Percentiles rank a stretch among this genome's conserved stretches.
phyloP scores from a whole-genome alignment of 352 stramenopile species.

The Phytophthora sojae region DNA sequence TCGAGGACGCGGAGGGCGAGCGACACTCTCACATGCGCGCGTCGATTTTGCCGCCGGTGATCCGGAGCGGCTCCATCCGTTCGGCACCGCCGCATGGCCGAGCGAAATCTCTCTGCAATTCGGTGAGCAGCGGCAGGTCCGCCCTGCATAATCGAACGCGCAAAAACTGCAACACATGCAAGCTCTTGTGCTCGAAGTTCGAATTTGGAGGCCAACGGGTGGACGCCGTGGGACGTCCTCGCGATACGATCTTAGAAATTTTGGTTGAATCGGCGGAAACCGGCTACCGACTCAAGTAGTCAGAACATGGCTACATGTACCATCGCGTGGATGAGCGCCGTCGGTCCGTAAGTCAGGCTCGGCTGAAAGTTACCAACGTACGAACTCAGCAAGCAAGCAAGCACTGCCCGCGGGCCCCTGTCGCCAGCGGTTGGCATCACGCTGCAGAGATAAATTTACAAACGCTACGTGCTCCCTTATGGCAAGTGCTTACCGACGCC shows the following conservation, averaged over 20 bases:
- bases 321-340: conserved; percentile 13
- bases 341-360: neutral
- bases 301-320: conserved; percentile 36
- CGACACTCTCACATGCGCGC: too few species aligned
- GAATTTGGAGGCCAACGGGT: conserved; percentile 18
- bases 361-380: conserved; percentile 1
- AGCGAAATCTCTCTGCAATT: conserved; percentile 22
- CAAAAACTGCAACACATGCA: conserved; percentile 4
- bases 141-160: conserved; percentile 4
- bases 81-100: conserved; percentile 26
- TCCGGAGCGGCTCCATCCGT: conserved; percentile 15
- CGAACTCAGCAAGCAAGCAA: neutral
- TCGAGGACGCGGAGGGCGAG: conserved; percentile 1
- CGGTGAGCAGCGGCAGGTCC: conserved; percentile 21
- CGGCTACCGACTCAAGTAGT: conserved; percentile 32
- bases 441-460: neutral
- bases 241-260: conserved; percentile 30
- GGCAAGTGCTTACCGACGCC: neutral
- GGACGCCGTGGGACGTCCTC: conserved; percentile 4
- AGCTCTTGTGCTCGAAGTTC: conserved; percentile 7
- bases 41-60: conserved; percentile 6
- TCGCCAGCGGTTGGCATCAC: neutral
- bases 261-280: conserved; percentile 29
- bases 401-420: too few species aligned
- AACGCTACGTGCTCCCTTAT: neutral